Conservation (phyloP, 257 asterid genomes). For the Jacaranda copaia region DNA sequence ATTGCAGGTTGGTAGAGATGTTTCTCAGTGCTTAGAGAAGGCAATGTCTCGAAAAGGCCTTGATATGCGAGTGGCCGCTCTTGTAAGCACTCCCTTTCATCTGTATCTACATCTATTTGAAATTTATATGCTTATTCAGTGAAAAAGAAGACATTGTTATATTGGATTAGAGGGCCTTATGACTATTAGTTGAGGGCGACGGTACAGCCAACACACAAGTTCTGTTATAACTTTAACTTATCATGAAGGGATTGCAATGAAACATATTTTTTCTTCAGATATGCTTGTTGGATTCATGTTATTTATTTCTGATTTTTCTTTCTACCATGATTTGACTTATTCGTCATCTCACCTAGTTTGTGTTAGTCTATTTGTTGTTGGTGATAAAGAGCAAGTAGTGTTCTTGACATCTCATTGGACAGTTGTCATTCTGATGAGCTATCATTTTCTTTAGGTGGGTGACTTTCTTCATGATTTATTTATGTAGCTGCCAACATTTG, state of each 20-base stretch:
- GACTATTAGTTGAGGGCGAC: slow-evolving; percentile 1
- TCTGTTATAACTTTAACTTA: neutral
- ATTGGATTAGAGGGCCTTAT: slow-evolving; percentile 2
- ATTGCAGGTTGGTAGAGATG: slow-evolving; percentile 76
- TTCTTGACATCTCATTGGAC: neutral
- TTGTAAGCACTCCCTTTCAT: slow-evolving; percentile 54
- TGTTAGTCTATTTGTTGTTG: slow-evolving; percentile 17
- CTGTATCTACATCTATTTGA: neutral
- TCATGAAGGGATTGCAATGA: neutral
- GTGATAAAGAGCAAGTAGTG: neutral
- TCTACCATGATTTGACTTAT: neutral
- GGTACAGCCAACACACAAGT: neutral
- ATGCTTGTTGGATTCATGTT: neutral
- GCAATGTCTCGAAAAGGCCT: slow-evolving; percentile 73
- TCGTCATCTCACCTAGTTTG: neutral
- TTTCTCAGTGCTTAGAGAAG: slow-evolving; percentile 70
- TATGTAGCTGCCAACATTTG: neutral
- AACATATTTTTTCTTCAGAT: neutral
- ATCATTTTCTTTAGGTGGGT: neutral
- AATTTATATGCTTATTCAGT: neutral
- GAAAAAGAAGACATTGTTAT: neutral
- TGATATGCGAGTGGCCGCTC: slow-evolving; percentile 75
- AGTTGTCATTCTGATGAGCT: neutral
- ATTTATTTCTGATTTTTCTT: neutral
- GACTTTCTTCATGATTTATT: neutral